Evolutionary conservation across 352 stramenopile genomes (phyloP).

Genomic region (Halophytophthora batemanensis): DNA sequence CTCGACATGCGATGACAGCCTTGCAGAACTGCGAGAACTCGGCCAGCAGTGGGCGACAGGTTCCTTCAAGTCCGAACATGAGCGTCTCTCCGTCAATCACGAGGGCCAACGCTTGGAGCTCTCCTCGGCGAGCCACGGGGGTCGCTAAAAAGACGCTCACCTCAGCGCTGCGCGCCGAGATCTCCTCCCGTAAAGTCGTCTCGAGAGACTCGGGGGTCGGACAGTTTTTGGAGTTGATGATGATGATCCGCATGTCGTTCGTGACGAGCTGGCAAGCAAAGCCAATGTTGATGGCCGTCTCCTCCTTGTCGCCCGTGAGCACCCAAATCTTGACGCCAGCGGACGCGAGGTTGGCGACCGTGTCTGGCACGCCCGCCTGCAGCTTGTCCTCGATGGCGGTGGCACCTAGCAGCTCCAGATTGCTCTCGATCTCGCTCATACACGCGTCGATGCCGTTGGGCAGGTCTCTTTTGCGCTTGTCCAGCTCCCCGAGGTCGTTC

Average conservation of each 20-base stretch:
- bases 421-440: slow-evolving; percentile 81
- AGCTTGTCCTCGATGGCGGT: slow-evolving; percentile 95
- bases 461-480: slow-evolving; percentile 75
- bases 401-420: slow-evolving; percentile 83
- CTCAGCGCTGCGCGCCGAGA: slow-evolving; percentile 35
- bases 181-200: slow-evolving; percentile 45
- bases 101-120: slow-evolving; percentile 59
- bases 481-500: slow-evolving; percentile 73
- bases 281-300: slow-evolving; percentile 95
- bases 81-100: slow-evolving; percentile 83
- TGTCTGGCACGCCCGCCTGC: slow-evolving; percentile 87
- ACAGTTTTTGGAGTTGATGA: slow-evolving; percentile 60
- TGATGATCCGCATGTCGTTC: slow-evolving; percentile 74
- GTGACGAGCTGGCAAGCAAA: slow-evolving; percentile 87
- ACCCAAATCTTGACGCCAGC: slow-evolving; percentile 94
- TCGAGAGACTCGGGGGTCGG: slow-evolving; percentile 48
- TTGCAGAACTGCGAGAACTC: slow-evolving; percentile 82
- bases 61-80: slow-evolving; percentile 41
- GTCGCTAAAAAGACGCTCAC: slow-evolving; percentile 49
- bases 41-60: slow-evolving; percentile 44
- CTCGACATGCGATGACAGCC: slow-evolving; percentile 84
- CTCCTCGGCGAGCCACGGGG: slow-evolving; percentile 31
- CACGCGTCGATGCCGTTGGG: slow-evolving; percentile 70
- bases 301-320: slow-evolving; percentile 93
- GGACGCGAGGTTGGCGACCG: slow-evolving; percentile 78